Conservation (phyloP, 352 stramenopile genomes). For the Phytophthora kernoviae region DNA sequence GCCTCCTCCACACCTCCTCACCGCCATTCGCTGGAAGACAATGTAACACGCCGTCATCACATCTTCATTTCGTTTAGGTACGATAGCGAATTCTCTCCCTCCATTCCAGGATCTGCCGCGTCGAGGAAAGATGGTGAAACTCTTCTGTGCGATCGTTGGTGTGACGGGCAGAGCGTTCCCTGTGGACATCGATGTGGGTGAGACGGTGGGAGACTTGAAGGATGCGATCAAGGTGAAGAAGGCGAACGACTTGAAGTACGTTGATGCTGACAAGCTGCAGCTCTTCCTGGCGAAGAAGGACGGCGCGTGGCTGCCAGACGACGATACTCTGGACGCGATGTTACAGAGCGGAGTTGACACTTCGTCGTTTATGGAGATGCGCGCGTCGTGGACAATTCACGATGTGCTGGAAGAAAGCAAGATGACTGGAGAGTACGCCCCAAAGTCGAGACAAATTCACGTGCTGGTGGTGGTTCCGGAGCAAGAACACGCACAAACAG, state of each 20-base stretch:
- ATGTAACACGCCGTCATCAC: too few species aligned
- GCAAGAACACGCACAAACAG: not conserved
- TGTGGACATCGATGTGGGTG: too few species aligned
- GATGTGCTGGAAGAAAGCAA: not conserved
- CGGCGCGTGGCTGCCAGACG: not conserved
- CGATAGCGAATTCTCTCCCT: not conserved
- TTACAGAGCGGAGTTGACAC: not conserved
- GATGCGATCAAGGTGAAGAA: too few species aligned
- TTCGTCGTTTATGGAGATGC: not conserved
- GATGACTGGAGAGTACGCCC: not conserved
- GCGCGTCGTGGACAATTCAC: not conserved
- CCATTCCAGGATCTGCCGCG: too few species aligned
- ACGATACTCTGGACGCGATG: not conserved
- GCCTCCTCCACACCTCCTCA: slow-evolving; percentile 11
- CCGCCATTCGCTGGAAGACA: not conserved
- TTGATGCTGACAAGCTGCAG: not conserved
- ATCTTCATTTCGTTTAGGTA: not conserved
- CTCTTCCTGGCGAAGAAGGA: not conserved
- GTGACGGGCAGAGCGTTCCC: too few species aligned
- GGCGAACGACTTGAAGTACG: not conserved
- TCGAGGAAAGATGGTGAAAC: too few species aligned
- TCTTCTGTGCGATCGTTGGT: too few species aligned
- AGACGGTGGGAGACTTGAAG: too few species aligned
- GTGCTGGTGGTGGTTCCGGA: not conserved
- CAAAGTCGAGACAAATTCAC: not conserved